These are phyloP conservation scores for Annulohypoxylon stygium DNA, from an alignment of 495 filamentous ascomycete species.

Conservation along the genomic window DNA sequence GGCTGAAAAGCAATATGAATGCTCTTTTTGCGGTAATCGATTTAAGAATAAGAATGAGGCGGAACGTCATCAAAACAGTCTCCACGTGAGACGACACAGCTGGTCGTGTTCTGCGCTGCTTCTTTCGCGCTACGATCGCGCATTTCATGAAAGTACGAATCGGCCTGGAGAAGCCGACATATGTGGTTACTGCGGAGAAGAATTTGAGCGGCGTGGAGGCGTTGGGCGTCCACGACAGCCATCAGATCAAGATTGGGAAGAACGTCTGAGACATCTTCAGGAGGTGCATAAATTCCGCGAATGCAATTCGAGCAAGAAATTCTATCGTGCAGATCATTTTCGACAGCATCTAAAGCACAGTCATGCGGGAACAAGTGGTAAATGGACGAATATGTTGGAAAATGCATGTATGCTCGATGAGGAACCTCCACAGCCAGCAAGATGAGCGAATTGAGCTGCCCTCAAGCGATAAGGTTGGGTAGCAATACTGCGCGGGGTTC, in stretches of 20 bases:
- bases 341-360: slow-evolving; percentile 98
- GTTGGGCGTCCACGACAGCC: slow-evolving; percentile 49
- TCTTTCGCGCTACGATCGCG: slow-evolving; percentile 73
- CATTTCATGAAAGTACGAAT: slow-evolving; percentile 83
- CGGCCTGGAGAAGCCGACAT: slow-evolving; percentile 75
- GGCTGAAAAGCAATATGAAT: slow-evolving; percentile 96
- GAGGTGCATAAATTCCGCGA: slow-evolving; percentile 96
- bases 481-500: slow-evolving; percentile 49
- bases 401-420: slow-evolving; percentile 98
- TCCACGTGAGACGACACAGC: slow-evolving; percentile 94
- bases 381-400: slow-evolving; percentile 99
- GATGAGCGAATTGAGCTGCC: slow-evolving; percentile 46
- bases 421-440: slow-evolving; percentile 55
- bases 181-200: slow-evolving; percentile 96
- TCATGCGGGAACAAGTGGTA: slow-evolving; percentile 94
- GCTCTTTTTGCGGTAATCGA: slow-evolving; percentile 89
- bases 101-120: slow-evolving; percentile 95
- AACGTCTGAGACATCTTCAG: slow-evolving; percentile 85
- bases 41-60: slow-evolving; percentile 99
- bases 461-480: slow-evolving; percentile 38
- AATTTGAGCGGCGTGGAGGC: slow-evolving; percentile 77
- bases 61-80: slow-evolving; percentile 95
- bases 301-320: slow-evolving; percentile 98
- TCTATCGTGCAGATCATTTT: slow-evolving; percentile 97
- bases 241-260: slow-evolving; percentile 82